A percentile compares a stretch with the other conserved stretches of the same genome.
These are phyloP conservation scores for Guyanaporus albipodus DNA, from an alignment of 768 basidiomycete species.

Conservation along the genomic window DNA sequence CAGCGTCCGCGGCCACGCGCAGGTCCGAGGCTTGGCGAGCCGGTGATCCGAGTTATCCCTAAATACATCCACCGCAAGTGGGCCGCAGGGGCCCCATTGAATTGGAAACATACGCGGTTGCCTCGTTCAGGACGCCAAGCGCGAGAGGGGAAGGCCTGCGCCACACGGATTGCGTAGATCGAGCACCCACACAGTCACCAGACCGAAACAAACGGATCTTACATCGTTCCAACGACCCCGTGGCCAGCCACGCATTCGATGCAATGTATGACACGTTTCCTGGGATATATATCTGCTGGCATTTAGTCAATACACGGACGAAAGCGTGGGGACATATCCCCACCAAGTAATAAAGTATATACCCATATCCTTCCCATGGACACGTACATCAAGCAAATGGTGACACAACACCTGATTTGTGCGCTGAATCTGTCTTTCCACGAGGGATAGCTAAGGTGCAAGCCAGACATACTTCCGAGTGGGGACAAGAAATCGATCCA, in stretches of 20 bases:
- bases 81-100: too few relatives aligned
- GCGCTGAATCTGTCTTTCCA: not conserved
- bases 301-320: not conserved
- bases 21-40: not conserved
- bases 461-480: not conserved
- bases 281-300: not conserved
- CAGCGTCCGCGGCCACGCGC: too few relatives aligned
- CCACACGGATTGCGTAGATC: too few relatives aligned
- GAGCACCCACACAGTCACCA: too few relatives aligned
- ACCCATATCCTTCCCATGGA: not conserved
- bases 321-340: not conserved
- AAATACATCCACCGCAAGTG: too few relatives aligned
- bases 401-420: not conserved
- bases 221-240: not conserved
- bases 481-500: not conserved
- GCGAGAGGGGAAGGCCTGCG: too few relatives aligned
- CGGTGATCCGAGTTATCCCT: not conserved
- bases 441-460: not conserved
- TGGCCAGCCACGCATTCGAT: too few relatives aligned
- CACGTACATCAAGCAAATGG: not conserved
- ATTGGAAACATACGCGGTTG: too few relatives aligned
- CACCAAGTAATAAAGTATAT: too few relatives aligned
- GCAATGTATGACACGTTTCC: slow-evolving; percentile 1
- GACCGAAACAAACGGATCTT: not conserved
- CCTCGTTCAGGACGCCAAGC: not conserved